Evolutionary conservation across 495 filamentous ascomycete species (phyloP).

Genomic region (Sporormia fimetaria): DNA sequence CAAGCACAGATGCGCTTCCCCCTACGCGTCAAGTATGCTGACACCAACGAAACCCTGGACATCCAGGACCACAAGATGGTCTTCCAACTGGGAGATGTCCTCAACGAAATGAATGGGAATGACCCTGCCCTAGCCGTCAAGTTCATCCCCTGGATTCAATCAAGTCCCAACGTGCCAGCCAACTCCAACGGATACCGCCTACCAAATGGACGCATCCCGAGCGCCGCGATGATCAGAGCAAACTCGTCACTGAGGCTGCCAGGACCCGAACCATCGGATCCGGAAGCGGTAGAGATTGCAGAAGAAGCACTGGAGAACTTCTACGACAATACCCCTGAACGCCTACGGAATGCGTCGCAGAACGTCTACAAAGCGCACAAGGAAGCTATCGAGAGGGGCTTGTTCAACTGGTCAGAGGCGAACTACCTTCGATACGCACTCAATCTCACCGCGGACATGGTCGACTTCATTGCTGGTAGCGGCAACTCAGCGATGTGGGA

Average conservation of each 20-base stretch:
- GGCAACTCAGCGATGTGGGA: conserved; percentile 22
- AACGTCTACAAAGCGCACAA: conserved; percentile 59
- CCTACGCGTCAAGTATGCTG: conserved; percentile 38
- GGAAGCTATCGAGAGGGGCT: conserved; percentile 33
- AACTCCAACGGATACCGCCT: conserved; percentile 40
- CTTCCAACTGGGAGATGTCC: conserved; percentile 34
- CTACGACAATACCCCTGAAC: conserved; percentile 26
- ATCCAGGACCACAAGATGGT: conserved; percentile 47
- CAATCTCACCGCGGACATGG: conserved; percentile 42
- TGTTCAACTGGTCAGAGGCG: conserved; percentile 49
- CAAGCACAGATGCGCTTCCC: conserved; percentile 59
- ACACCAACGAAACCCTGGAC: conserved; percentile 44
- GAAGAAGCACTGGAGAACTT: conserved; percentile 28
- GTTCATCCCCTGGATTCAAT: conserved; percentile 55
- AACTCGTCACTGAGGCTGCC: conserved; percentile 25
- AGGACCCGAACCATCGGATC: conserved; percentile 30
- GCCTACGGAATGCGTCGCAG: conserved; percentile 37
- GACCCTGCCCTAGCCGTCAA: conserved; percentile 41
- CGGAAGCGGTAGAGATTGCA: conserved; percentile 33
- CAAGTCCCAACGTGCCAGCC: conserved; percentile 39
- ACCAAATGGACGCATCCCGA: conserved; percentile 38
- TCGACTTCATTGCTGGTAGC: conserved; percentile 37
- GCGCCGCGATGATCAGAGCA: conserved; percentile 31
- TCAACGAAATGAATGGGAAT: conserved; percentile 17
- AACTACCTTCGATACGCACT: conserved; percentile 51